Percentiles rank a stretch among this genome's conserved stretches.
These are phyloP conservation scores for Podospora bellae-mahoneyi DNA, from an alignment of 495 filamentous ascomycete species.

Conservation along the genomic window DNA sequence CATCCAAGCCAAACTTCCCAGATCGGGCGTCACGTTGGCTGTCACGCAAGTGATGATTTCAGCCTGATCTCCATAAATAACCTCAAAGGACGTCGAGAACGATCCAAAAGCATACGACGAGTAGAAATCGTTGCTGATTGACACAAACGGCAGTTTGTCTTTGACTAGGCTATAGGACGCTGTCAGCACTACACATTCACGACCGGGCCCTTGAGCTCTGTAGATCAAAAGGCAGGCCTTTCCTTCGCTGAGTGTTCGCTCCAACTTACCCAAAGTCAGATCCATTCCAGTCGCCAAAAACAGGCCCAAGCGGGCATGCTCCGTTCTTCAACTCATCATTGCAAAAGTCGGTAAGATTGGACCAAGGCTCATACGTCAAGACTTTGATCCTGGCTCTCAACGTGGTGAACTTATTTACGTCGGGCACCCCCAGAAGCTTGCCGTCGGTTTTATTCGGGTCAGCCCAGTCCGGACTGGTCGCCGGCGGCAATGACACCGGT, in stretches of 20 bases:
- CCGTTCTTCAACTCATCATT: constrained; percentile 53
- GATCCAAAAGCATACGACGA: constrained; percentile 84
- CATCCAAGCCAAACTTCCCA: constrained; percentile 59
- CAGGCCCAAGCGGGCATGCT: constrained; percentile 68
- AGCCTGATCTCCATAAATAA: constrained; percentile 67
- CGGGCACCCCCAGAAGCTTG: constrained; percentile 66
- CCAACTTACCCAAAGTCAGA: constrained; percentile 27
- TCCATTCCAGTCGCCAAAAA: constrained; percentile 52
- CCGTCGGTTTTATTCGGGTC: constrained; percentile 61
- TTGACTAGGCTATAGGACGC: constrained; percentile 47
- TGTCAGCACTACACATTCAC: background rate
- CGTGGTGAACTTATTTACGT: constrained; percentile 61
- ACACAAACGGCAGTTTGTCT: constrained; percentile 47
- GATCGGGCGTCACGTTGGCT: constrained; percentile 74
- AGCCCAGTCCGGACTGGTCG: constrained; percentile 49
- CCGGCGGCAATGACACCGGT: constrained; percentile 50
- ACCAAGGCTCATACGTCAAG: constrained; percentile 67
- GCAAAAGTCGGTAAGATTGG: constrained; percentile 59
- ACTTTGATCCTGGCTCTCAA: constrained; percentile 65
- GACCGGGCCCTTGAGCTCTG: background rate
- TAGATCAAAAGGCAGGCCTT: background rate
- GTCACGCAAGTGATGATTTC: constrained; percentile 71
- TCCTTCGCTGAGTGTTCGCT: background rate
- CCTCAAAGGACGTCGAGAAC: constrained; percentile 62
- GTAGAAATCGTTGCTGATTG: constrained; percentile 69